phyloP scores from a whole-genome alignment of 2,329 filamentous ascomycete species.

The Hypoxylon sp. region DNA sequence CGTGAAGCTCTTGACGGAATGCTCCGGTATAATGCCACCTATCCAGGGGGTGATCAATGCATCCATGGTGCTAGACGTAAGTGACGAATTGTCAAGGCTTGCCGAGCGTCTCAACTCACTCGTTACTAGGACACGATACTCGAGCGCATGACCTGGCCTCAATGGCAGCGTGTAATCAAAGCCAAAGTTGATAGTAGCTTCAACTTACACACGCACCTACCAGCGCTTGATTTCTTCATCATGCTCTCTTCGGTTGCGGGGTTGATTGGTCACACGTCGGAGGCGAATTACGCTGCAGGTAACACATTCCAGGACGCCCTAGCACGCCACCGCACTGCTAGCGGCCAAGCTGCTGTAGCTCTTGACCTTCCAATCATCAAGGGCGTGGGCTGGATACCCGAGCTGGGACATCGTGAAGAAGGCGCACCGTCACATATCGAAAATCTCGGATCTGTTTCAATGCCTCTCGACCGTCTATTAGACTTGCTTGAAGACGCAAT shows the following conservation, averaged over 20 bases:
- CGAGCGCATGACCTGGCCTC: background rate
- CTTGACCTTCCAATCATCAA: background rate
- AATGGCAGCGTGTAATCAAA: background rate
- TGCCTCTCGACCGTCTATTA: background rate
- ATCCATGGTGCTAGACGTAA: background rate
- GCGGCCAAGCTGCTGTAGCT: background rate
- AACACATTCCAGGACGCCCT: background rate
- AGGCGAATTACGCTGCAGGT: background rate
- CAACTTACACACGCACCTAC: background rate
- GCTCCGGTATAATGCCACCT: background rate
- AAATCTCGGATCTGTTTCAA: background rate
- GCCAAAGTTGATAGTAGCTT: background rate
- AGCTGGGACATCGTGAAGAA: background rate
- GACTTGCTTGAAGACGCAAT: slow-evolving; percentile 1
- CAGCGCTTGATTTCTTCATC: background rate
- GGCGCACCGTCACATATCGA: background rate
- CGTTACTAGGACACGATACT: background rate
- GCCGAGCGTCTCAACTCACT: background rate
- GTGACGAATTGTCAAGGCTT: background rate
- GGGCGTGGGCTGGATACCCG: background rate
- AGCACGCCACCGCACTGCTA: background rate
- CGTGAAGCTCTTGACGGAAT: background rate
- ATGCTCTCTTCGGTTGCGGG: background rate
- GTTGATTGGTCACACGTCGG: background rate
- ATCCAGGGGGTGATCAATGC: background rate